Conservation (phyloP, 2,329 filamentous ascomycete genomes). For the Aspergillus proliferans region DNA sequence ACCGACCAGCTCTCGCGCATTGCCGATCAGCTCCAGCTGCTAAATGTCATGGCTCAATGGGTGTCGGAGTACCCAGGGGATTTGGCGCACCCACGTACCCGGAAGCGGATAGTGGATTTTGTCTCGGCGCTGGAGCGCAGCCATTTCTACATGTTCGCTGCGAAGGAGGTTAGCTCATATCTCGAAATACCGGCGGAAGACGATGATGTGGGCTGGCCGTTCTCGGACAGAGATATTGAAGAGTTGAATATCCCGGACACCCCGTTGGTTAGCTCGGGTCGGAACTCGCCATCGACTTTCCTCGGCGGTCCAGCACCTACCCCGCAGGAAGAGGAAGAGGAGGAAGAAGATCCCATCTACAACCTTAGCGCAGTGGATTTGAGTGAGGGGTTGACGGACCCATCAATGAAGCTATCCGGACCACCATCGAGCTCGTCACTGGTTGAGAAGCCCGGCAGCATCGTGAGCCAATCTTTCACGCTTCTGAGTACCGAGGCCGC, state of each 20-base stretch:
- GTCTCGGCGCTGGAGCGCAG: constrained; percentile 67
- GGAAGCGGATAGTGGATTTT: constrained; percentile 67
- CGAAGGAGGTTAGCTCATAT: constrained; percentile 75
- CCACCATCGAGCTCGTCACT: constrained; percentile 35
- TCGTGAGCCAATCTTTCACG: constrained; percentile 39
- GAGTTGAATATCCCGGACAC: constrained; percentile 37
- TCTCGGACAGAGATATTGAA: constrained; percentile 60
- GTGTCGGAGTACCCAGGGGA: constrained; percentile 85
- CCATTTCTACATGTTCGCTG: constrained; percentile 76
- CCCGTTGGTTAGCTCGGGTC: constrained; percentile 35
- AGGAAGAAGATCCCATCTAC: constrained; percentile 32
- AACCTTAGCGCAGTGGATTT: constrained; percentile 35
- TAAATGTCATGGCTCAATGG: constrained; percentile 83
- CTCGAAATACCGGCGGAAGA: constrained; percentile 73
- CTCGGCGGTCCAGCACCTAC: constrained; percentile 17
- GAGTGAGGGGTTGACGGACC: constrained; percentile 33
- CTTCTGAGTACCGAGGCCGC: constrained; percentile 58
- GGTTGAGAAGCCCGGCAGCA: constrained; percentile 32
- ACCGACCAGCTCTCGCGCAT: constrained; percentile 71
- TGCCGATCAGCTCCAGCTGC: constrained; percentile 72
- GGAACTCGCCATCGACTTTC: constrained; percentile 33
- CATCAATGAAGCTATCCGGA: constrained; percentile 32
- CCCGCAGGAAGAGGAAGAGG: constrained; percentile 20
- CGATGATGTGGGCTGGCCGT: constrained; percentile 91
- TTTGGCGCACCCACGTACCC: constrained; percentile 73